A percentile compares a stretch with the other conserved stretches of the same genome.
Evolutionary conservation across 768 basidiomycete species (phyloP).

Genomic region (Ephemerocybe angulata): DNA sequence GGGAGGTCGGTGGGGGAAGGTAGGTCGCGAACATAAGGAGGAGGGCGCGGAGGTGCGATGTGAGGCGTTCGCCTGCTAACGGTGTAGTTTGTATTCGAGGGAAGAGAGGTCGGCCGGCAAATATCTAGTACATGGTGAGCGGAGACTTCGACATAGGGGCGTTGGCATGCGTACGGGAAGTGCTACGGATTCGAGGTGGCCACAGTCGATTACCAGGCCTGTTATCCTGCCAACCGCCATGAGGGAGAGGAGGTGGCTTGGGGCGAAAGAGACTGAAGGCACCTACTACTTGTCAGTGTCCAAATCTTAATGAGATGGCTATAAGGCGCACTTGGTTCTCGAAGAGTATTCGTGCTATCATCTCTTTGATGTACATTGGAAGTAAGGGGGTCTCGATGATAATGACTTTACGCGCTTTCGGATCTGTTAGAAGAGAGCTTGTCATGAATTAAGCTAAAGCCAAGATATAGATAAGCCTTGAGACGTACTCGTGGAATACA

Average conservation of each 20-base stretch:
- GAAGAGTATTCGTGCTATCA: conserved; percentile 81
- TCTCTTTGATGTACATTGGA: conserved; percentile 84
- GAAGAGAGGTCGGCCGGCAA: conserved; percentile 82
- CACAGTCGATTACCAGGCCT: conserved; percentile 90
- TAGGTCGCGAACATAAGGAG: conserved; percentile 82
- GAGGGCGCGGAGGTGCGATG: conserved; percentile 75
- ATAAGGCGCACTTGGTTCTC: conserved; percentile 70
- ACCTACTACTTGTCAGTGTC: conserved; percentile 47
- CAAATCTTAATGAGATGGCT: background rate
- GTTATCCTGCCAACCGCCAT: conserved; percentile 86
- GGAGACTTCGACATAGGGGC: background rate
- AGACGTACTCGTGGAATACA: conserved; percentile 80
- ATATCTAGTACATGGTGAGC: conserved; percentile 57
- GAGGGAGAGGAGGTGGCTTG: conserved; percentile 81
- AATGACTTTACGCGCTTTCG: conserved; percentile 93
- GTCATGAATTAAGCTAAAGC: conserved; percentile 11
- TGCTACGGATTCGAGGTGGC: conserved; percentile 84
- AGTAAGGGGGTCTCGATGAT: conserved; percentile 87
- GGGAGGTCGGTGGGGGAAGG: conserved; percentile 72
- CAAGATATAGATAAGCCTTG: conserved; percentile 4
- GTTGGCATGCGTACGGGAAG: conserved; percentile 61
- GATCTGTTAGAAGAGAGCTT: conserved; percentile 90
- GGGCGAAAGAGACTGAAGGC: conserved; percentile 90
- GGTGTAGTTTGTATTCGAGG: conserved; percentile 82
- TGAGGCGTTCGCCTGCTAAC: conserved; percentile 78